Percentiles rank a stretch among this genome's conserved stretches.
These are phyloP conservation scores for Syncephalastrum racemosum DNA, from an alignment of 371 early-diverging fungal species.

Conservation along the genomic window DNA sequence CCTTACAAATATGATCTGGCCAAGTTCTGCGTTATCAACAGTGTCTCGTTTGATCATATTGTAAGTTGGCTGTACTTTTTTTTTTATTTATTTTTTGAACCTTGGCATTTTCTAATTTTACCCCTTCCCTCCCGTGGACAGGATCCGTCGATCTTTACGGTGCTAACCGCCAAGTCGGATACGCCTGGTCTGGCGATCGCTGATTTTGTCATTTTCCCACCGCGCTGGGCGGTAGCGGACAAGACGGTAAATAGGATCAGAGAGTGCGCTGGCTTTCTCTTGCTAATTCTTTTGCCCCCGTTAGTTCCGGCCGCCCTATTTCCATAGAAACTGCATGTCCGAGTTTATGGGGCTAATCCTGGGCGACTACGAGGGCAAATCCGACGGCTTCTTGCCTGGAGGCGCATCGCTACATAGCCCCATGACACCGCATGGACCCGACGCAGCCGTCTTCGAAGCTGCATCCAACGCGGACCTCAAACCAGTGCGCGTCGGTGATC, in stretches of 20 bases:
- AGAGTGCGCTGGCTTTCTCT: too few species aligned
- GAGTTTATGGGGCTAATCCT: slow-evolving; percentile 97
- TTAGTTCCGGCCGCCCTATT: slow-evolving; percentile 93
- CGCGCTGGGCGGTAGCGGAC: slow-evolving; percentile 93
- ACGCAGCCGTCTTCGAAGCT: slow-evolving; percentile 77
- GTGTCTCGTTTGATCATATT: slow-evolving; percentile 90
- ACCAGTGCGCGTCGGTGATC: slow-evolving; percentile 80
- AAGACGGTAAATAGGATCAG: slow-evolving; percentile 63
- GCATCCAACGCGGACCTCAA: slow-evolving; percentile 73
- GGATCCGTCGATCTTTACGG: slow-evolving; percentile 96
- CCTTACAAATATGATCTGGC: slow-evolving; percentile 94
- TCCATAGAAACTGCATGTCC: slow-evolving; percentile 93
- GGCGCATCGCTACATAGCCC: slow-evolving; percentile 86
- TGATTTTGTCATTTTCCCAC: slow-evolving; percentile 98
- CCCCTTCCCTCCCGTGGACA: slow-evolving; percentile 11
- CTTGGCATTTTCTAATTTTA: slow-evolving; percentile 1
- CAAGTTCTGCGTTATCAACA: slow-evolving; percentile 84
- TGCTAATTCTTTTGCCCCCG: neutral
- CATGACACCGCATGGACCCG: slow-evolving; percentile 96
- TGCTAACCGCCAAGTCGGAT: slow-evolving; percentile 87
- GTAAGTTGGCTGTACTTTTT: slow-evolving; percentile 35
- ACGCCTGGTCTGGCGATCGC: slow-evolving; percentile 89
- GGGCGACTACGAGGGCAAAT: slow-evolving; percentile 94
- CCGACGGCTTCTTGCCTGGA: slow-evolving; percentile 89
- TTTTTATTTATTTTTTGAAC: neutral